Evolutionary conservation across 2,329 filamentous ascomycete species (phyloP), one percentile per base, ranked within the genome.

Genomic region (Didymella sp.): DNA sequence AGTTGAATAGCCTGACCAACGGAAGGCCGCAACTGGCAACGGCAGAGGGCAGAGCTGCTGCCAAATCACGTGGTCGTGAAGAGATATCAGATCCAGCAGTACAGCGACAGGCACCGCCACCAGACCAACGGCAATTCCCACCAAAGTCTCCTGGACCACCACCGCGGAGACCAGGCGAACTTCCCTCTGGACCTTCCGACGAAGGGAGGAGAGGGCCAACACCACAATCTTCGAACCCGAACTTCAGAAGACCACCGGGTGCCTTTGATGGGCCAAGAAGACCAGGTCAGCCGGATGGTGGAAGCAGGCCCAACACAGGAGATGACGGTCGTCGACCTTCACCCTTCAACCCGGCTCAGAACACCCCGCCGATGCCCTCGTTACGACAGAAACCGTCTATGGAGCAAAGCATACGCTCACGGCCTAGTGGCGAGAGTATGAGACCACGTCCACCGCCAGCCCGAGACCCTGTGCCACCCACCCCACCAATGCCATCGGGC

Each of bases 1-100:
- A 97, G 77, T 81, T 89, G 58, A 91, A 94, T 48, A 84, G 89
- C 66, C 85, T 98, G 42, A 80, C 89, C 30, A 90, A 89, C 44
- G 65, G 68, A n/a, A 63, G 69, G 31, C 70, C 72, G 11, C 68
- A 73, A 22, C 56, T 69, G 6, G 72, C 71, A 9, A 71, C 72
- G 5, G 59, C 64, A 44, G 71, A 71, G 54, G 70, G 62, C 12
- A 70, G 70, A 22, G 62, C 63, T 17, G 63, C 63, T 5, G 56
- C 57, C 22, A 51, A 48, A 11, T 53, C 53, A 49, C 47, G 54
- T 30, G 51, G 48, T 7, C 47, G 59, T 1, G 52, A 53, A 19
- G 56, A 58, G 7, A 52, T 56, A 4, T 52, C 56, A 28, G 59
- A 60, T 9, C 62, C 63, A 9, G 55, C 49, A 21, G 53, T 56